Base-by-base conservation (phyloP, 345 rosid species). In the Gossypium turneri region DNA sequence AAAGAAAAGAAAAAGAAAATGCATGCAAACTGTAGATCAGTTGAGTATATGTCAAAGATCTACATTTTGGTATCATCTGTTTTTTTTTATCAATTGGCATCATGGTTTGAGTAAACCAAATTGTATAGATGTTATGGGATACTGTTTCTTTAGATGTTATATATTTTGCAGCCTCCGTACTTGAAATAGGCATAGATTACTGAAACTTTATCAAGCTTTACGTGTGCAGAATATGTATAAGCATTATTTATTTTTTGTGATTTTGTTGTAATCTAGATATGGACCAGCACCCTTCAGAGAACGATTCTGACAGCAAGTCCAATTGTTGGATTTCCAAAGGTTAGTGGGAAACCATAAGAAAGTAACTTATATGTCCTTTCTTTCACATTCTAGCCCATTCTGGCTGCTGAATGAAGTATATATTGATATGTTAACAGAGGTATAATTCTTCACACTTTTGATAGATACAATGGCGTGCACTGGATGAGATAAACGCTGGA, bases 271-370 rank as follows among this genome's bases (percentile, higher is more conserved):
- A 50, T 78, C 76, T 79, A 93, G 98, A 93, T 96, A 75, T 96
- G 99, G 98, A 96, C 98, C 60, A 96, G 99, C 87, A 96, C 99
- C n/a, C 85, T 96, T 72, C 98, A 96, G 85, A 86, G 99, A 78
- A 85, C 97, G 27, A 92, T 90, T 80, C 75, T 89, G 53, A 89
- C 98, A 67, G 99, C 98, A 75, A 84, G 88, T 80, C 90, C 99
- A 13, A 90, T 93, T 67, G 87, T 76, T 74, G 98, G 93, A 78
- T 96, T 96, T 67, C 99, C 99, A 22, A 96, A 96, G 97, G 99
- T 96, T 74, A 58, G 83, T 80, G 27, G 66, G 70, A 58, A 68
- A 77, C 43, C 56, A 29, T 63, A 58, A 48, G 29, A 52, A 72
- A 34, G 43, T 70, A 61, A 29, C 69, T 41, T 72, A 25, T 38